Evolutionary conservation across 169 alveolate genomes (phyloP).

Genomic region (Perkinsus marinus): DNA sequence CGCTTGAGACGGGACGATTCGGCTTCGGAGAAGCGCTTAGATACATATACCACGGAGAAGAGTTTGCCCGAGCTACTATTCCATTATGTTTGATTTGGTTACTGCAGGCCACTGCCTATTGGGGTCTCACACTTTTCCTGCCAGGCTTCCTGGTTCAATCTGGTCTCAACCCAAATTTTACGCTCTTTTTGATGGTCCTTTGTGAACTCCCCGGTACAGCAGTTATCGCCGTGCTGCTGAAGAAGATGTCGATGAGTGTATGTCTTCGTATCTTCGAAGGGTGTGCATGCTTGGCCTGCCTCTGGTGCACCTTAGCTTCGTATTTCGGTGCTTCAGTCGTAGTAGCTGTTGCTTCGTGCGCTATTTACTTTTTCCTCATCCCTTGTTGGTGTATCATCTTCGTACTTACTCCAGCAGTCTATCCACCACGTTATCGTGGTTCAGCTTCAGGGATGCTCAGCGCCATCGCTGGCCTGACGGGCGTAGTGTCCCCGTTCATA

Average conservation of each 20-base stretch:
- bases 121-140: neutral
- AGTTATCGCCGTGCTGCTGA: neutral
- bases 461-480: neutral
- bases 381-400: neutral
- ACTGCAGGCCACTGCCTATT: neutral
- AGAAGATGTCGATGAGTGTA: neutral
- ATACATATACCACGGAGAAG: neutral
- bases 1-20: no score
- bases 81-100: neutral
- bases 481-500: neutral
- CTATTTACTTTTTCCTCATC: neutral
- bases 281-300: neutral
- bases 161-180: neutral
- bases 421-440: neutral
- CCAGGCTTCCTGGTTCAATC: neutral
- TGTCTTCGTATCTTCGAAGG: neutral
- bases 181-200: neutral
- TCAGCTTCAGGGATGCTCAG: neutral
- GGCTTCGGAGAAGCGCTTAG: neutral
- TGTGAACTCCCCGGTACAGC: neutral
- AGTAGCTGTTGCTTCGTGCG: neutral
- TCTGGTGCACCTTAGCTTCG: neutral
- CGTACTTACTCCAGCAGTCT: neutral
- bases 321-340: neutral
- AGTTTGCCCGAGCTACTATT: neutral